phyloP scores from a whole-genome alignment of 768 basidiomycete species.

The Termitomyces eurrhizus region DNA sequence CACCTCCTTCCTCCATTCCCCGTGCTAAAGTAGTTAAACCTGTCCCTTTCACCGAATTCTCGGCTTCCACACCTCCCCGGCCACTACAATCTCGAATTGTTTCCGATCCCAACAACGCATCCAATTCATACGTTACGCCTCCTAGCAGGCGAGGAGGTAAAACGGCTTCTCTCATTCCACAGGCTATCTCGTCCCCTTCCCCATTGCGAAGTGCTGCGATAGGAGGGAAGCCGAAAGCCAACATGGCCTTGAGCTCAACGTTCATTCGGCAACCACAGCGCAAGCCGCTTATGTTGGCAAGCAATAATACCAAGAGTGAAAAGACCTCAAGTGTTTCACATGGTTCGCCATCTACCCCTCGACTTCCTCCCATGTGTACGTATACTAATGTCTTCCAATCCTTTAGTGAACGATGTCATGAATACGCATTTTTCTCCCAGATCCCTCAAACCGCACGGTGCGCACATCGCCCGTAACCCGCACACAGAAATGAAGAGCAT shows the following conservation, averaged over 20 bases:
- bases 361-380: conserved; percentile 51
- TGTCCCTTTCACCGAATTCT: conserved; percentile 24
- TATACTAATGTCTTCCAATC: conserved; percentile 45
- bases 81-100: conserved; percentile 12
- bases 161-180: conserved; percentile 59
- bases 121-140: conserved; percentile 42
- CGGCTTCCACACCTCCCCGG: conserved; percentile 32
- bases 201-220: conserved; percentile 27
- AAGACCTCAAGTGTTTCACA: conserved; percentile 32
- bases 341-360: conserved; percentile 62
- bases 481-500: conserved; percentile 37
- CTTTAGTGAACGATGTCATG: conserved; percentile 32
- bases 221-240: conserved; percentile 26
- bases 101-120: conserved; percentile 24
- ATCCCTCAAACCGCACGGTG: conserved; percentile 29
- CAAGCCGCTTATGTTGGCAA: conserved; percentile 29
- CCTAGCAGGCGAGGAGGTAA: conserved; percentile 48
- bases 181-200: conserved; percentile 45
- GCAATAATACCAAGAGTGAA: conserved; percentile 21
- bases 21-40: conserved; percentile 31
- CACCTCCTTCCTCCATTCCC: conserved; percentile 49
- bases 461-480: conserved; percentile 21
- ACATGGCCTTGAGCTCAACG: conserved; percentile 29
- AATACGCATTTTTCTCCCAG: conserved; percentile 36
- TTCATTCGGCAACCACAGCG: conserved; percentile 44